Evolutionary conservation across 2,329 filamentous ascomycete genomes (phyloP).

Genomic region (Exutisphaerella laricina): DNA sequence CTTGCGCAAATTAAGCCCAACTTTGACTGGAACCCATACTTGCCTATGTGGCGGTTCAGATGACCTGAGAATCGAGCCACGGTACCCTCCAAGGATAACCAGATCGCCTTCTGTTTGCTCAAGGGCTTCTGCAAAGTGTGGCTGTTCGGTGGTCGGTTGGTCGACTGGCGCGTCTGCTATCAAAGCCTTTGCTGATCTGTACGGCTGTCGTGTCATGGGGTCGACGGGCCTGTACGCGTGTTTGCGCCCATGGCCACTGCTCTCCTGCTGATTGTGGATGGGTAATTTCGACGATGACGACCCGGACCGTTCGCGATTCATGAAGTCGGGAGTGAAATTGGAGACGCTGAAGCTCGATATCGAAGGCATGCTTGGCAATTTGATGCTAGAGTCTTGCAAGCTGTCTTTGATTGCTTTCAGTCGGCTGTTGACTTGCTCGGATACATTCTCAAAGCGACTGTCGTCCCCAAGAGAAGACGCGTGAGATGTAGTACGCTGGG

Average conservation of each 20-base stretch:
- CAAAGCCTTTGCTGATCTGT: slow-evolving; percentile 22
- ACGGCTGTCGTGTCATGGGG: slow-evolving; percentile 25
- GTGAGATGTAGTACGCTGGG: slow-evolving; percentile 68
- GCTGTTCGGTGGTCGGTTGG: slow-evolving; percentile 34
- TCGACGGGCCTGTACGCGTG: slow-evolving; percentile 19
- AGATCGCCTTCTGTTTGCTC: slow-evolving; percentile 74
- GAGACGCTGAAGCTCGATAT: slow-evolving; percentile 41
- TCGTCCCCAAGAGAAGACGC: slow-evolving; percentile 83
- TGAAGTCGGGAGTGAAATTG: slow-evolving; percentile 27
- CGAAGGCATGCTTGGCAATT: slow-evolving; percentile 46
- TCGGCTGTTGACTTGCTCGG: slow-evolving; percentile 79
- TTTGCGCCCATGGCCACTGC: slow-evolving; percentile 6
- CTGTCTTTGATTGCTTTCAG: slow-evolving; percentile 88
- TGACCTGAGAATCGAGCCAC: slow-evolving; percentile 82
- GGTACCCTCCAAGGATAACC: slow-evolving; percentile 83
- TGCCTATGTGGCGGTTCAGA: slow-evolving; percentile 78
- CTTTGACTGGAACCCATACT: slow-evolving; percentile 89
- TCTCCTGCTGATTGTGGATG: neutral
- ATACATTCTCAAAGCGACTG: slow-evolving; percentile 70
- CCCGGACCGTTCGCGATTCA: slow-evolving; percentile 25
- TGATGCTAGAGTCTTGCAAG: slow-evolving; percentile 75
- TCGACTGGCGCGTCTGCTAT: slow-evolving; percentile 15
- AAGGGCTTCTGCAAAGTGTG: slow-evolving; percentile 54
- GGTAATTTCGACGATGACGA: slow-evolving; percentile 16
- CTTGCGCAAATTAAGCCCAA: slow-evolving; percentile 84